phyloP scores from a whole-genome alignment of 805 yeast species.

The Barnettozyma siamensis region DNA sequence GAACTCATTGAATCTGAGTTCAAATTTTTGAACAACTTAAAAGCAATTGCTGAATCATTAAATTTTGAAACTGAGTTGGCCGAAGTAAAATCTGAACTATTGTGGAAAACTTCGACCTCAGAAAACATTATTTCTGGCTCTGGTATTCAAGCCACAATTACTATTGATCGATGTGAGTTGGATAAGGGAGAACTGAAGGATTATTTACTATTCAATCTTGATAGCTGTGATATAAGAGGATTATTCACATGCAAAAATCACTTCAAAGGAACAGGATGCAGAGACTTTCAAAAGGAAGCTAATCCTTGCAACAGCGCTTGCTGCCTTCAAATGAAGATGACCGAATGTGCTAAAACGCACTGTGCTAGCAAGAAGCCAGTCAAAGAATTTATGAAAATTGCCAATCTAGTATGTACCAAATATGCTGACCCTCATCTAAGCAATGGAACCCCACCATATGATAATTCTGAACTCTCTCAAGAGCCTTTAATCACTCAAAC shows the following conservation, averaged over 20 bases:
- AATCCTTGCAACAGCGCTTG: conserved; percentile 23
- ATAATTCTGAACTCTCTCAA: neutral
- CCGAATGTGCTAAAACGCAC: conserved; percentile 18
- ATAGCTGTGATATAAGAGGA: conserved; percentile 23
- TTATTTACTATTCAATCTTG: conserved; percentile 16
- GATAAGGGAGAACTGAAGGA: conserved; percentile 9
- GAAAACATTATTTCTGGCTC: neutral
- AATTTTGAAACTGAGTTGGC: conserved; percentile 10
- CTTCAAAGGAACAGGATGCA: conserved; percentile 15
- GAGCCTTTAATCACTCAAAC: neutral
- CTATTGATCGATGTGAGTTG: conserved; percentile 20
- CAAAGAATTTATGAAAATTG: conserved; percentile 12
- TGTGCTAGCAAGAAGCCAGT: conserved; percentile 17
- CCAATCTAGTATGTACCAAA: conserved; percentile 19
- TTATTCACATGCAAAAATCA: conserved; percentile 21
- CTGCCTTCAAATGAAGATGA: conserved; percentile 22
- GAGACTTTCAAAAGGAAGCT: conserved; percentile 6
- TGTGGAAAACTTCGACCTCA: conserved; percentile 10
- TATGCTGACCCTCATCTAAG: conserved; percentile 21
- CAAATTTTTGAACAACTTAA: conserved; percentile 9
- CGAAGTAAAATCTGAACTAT: conserved; percentile 13
- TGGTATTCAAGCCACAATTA: conserved; percentile 9
- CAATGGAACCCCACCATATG: conserved; percentile 9
- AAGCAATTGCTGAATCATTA: conserved; percentile 12
- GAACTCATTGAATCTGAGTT: conserved; percentile 12